These are phyloP conservation scores for Sabuloglossum arenarium DNA, from an alignment of 495 filamentous ascomycete species.

Conservation along the genomic window DNA sequence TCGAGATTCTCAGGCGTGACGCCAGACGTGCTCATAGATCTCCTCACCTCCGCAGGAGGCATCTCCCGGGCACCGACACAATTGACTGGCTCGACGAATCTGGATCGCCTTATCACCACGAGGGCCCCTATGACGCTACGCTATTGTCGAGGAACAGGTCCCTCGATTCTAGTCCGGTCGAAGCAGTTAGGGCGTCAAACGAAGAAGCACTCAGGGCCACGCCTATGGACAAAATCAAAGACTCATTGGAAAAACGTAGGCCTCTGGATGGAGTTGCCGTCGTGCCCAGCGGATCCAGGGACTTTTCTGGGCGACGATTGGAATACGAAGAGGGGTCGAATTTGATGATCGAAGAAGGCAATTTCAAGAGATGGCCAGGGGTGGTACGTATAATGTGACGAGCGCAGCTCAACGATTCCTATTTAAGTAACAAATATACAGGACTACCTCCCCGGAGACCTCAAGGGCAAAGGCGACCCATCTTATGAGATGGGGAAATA, in stretches of 20 bases:
- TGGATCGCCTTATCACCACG: conserved; percentile 59
- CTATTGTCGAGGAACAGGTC: conserved; percentile 48
- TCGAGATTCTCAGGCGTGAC: conserved; percentile 37
- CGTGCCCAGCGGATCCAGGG: conserved; percentile 48
- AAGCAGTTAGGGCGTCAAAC: conserved; percentile 55
- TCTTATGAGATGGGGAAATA: conserved; percentile 44
- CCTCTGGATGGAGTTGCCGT: conserved; percentile 69
- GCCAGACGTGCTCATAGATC: conserved; percentile 37
- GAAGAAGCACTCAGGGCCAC: conserved; percentile 65
- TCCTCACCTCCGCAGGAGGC: conserved; percentile 39
- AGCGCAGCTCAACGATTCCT: too few species aligned
- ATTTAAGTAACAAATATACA: conserved; percentile 15
- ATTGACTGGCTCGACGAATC: conserved; percentile 60
- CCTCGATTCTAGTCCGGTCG: conserved; percentile 43
- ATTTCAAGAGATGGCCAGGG: conserved; percentile 45
- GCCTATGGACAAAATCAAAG: conserved; percentile 54
- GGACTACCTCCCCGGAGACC: conserved; percentile 48
- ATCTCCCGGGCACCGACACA: conserved; percentile 47
- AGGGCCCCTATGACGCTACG: conserved; percentile 79
- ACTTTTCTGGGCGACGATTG: conserved; percentile 44
- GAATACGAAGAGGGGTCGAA: conserved; percentile 73
- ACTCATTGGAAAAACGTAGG: conserved; percentile 51
- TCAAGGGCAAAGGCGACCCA: conserved; percentile 67
- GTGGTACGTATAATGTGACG: conserved; percentile 29
- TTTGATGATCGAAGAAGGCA: conserved; percentile 50